These are phyloP conservation scores for Colletotrichum shisoi DNA, from an alignment of 2,329 filamentous ascomycete species.

Conservation along the genomic window DNA sequence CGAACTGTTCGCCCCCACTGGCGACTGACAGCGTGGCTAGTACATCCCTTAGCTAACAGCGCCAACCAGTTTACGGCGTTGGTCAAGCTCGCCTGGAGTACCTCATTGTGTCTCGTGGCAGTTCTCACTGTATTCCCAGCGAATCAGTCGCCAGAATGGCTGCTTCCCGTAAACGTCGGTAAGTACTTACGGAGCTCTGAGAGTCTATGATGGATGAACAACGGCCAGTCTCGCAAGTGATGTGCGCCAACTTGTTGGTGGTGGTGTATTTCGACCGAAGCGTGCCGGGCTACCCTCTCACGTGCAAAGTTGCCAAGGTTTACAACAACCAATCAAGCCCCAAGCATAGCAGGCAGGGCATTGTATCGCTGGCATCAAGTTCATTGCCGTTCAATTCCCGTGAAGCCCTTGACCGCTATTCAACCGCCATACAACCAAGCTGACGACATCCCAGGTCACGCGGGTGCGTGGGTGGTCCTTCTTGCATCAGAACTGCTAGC, in stretches of 20 bases:
- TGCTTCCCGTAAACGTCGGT: neutral
- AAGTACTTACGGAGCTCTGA: neutral
- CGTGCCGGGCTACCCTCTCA: too few relatives aligned
- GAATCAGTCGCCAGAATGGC: neutral
- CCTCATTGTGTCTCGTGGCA: neutral
- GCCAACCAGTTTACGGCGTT: neutral
- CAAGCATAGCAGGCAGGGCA: neutral
- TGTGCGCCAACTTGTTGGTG: too few relatives aligned
- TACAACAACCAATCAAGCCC: neutral
- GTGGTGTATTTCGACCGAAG: too few relatives aligned
- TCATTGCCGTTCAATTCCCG: slow-evolving; percentile 19
- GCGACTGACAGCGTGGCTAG: neutral
- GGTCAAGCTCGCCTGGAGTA: neutral
- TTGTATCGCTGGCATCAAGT: neutral
- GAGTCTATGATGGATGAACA: neutral
- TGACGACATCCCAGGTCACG: neutral
- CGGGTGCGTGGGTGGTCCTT: neutral
- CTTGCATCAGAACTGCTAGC: neutral
- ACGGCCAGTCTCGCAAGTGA: neutral
- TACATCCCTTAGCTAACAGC: neutral
- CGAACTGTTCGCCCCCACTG: too few relatives aligned
- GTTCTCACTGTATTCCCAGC: slow-evolving; percentile 7
- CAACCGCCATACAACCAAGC: neutral
- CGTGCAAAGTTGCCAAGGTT: too few relatives aligned
- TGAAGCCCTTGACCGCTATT: neutral